Base-by-base conservation (phyloP, 768 basidiomycete genomes). In the Mycena sanguinolenta region DNA sequence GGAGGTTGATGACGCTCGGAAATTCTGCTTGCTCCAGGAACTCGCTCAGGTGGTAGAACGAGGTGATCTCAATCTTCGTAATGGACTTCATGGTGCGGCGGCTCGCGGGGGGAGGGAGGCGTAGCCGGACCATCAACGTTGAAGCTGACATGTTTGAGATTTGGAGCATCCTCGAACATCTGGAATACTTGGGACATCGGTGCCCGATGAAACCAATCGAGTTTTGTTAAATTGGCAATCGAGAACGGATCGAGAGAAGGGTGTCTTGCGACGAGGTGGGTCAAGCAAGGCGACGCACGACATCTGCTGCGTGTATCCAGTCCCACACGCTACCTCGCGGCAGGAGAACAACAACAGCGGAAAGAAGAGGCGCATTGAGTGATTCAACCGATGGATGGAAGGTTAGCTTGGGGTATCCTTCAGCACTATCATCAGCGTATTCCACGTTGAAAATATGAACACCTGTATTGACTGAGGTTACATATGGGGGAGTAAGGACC, bases 241-340 rank as follows among this genome's bases (percentile, higher is more conserved):
- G 70, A 61, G 25, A 65, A 70, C 57, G 60, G 63, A 46, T 46
- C 21, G 21, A 46, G 44, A 46, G 44, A 46, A n/a, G n/a, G n/a
- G 7, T 23, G 44, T 46, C 21, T 7, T n/a, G 44, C n/a, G 21
- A 12, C n/a, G 44, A 21, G 44, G 21, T 46, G 19, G 21, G 21
- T 46, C 12, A 46, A 7, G 44, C 44, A 12, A 57, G 70, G 65
- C 16, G 70, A 52, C 23, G 60, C 65, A 19, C 19, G 46, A 39
- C 55, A 66, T n/a, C n/a, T 23, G 49, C 61, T 19, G 49, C 54
- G 54, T 55, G 36, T 19, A 67, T 63, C 70, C 70, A 71, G 32
- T 71, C 70, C 64, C 64, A 67, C 32, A 50, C 4, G n/a, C 10
- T n/a, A 49, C 44, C n/a, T n/a, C n/a, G n/a, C n/a, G n/a, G n/a